Evolutionary conservation across 2,329 filamentous ascomycete genomes (phyloP).

Genomic region (Aspergillus calidoustus): DNA sequence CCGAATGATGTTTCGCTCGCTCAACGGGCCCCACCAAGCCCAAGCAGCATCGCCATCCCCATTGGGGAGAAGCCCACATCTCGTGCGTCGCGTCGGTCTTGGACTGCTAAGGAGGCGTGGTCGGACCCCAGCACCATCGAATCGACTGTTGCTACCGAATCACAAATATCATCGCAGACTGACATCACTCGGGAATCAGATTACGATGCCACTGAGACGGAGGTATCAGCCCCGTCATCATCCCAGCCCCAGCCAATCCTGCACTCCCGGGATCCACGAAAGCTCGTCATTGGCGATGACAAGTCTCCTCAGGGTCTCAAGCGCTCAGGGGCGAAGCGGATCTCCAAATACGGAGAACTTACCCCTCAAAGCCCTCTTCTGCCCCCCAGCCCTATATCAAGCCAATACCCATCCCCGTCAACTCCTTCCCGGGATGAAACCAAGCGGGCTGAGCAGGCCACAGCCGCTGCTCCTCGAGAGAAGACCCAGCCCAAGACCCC

Average conservation of each 20-base stretch:
- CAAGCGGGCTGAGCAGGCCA: slow-evolving; percentile 14
- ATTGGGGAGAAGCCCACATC: slow-evolving; percentile 62
- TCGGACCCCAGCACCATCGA: slow-evolving; percentile 40
- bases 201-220: slow-evolving; percentile 31
- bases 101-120: slow-evolving; percentile 32
- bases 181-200: slow-evolving; percentile 41
- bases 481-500: slow-evolving; percentile 29
- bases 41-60: slow-evolving; percentile 63
- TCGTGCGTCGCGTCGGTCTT: slow-evolving; percentile 48
- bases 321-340: slow-evolving; percentile 46
- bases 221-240: slow-evolving; percentile 28
- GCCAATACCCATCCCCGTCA: slow-evolving; percentile 24
- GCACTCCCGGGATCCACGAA: slow-evolving; percentile 36
- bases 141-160: slow-evolving; percentile 32
- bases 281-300: slow-evolving; percentile 31
- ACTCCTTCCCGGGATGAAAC: slow-evolving; percentile 17
- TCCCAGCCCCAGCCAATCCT: slow-evolving; percentile 35
- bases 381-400: slow-evolving; percentile 29
- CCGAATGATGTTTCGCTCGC: slow-evolving; percentile 27
- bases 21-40: slow-evolving; percentile 51
- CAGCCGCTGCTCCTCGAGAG: slow-evolving; percentile 1
- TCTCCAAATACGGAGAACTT: slow-evolving; percentile 44
- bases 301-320: slow-evolving; percentile 42
- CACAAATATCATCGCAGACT: slow-evolving; percentile 35
- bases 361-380: slow-evolving; percentile 32